Conservation (phyloP, 2,329 filamentous ascomycete species). For the Fusarium austroafricanum region DNA sequence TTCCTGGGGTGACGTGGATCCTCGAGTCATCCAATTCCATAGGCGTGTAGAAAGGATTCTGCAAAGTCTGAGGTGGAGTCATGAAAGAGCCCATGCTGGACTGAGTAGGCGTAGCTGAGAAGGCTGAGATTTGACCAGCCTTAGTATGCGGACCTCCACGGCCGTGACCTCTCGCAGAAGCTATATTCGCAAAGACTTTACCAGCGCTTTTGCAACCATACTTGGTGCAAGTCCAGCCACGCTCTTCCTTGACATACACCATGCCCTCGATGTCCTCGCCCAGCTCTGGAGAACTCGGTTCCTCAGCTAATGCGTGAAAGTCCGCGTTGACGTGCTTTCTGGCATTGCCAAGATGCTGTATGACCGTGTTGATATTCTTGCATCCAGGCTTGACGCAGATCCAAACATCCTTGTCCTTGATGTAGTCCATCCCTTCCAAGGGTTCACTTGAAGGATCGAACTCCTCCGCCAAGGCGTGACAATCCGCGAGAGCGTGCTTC, state of each 20-base stretch:
- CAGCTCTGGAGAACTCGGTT: neutral
- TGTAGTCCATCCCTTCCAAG: neutral
- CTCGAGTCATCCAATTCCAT: neutral
- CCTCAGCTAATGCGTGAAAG: constrained; percentile 9
- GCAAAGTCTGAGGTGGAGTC: neutral
- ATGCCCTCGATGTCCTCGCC: neutral
- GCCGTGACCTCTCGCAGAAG: neutral
- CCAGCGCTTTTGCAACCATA: neutral
- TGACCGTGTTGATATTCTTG: neutral
- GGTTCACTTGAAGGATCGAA: neutral
- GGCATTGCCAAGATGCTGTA: neutral
- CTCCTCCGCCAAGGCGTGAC: constrained; percentile 1
- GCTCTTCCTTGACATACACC: neutral
- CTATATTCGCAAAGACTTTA: neutral
- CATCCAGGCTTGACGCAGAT: constrained; percentile 1
- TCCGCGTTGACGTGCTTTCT: neutral
- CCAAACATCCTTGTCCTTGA: neutral
- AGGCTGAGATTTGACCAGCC: neutral
- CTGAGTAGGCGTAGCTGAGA: neutral
- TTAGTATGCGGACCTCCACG: neutral
- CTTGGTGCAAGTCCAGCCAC: neutral
- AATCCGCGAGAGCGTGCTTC: neutral
- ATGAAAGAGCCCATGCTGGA: neutral
- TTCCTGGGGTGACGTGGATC: constrained; percentile 5
- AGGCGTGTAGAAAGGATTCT: constrained; percentile 7